Evolutionary conservation across 352 stramenopile species (phyloP), one percentile per base, ranked within the genome.

Genomic region (Phytopythium kandeliae): DNA sequence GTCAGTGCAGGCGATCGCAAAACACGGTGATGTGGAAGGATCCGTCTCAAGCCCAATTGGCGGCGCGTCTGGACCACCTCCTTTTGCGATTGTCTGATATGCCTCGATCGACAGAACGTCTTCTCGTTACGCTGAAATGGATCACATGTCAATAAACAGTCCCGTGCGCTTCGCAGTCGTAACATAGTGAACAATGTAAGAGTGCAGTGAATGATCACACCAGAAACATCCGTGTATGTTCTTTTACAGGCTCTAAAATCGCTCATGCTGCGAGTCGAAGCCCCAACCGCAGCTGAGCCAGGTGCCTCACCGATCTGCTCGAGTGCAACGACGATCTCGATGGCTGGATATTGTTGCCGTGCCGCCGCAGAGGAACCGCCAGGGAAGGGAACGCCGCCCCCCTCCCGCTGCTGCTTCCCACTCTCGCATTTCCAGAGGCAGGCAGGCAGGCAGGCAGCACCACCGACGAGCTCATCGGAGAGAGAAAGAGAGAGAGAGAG

Each of bases 371-470:
- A 37, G 33, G 33, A 37, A 37, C n/a, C n/a, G n/a, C n/a, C n/a
- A n/a, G n/a, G n/a, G n/a, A n/a, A n/a, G n/a, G n/a, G n/a, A n/a
- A n/a, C n/a, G n/a, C n/a, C n/a, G n/a, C n/a, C n/a, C n/a, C n/a
- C n/a, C n/a, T n/a, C n/a, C n/a, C n/a, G n/a, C n/a, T n/a, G n/a
- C n/a, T n/a, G n/a, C n/a, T n/a, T 35, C 31, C 30, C 44, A 51
- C 24, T 51, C 30, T 51, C 44, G n/a, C 44, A 40, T 41, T 51
- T 51, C 28, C 44, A 16, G 36, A 24, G 1, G 19, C n/a, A 31
- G 33, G 33, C 4, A 45, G 21, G 44, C 25, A 16, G 28, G 15
- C 16, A 30, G 24, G 36, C 31, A 33, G 28, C 19, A 40, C 33
- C 28, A 31, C 28, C 28, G 9, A n/a, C 45, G 58, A 43, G 40